Evolutionary conservation across 2,329 filamentous ascomycete genomes (phyloP).

Genomic region (Aspergillus japonicus): DNA sequence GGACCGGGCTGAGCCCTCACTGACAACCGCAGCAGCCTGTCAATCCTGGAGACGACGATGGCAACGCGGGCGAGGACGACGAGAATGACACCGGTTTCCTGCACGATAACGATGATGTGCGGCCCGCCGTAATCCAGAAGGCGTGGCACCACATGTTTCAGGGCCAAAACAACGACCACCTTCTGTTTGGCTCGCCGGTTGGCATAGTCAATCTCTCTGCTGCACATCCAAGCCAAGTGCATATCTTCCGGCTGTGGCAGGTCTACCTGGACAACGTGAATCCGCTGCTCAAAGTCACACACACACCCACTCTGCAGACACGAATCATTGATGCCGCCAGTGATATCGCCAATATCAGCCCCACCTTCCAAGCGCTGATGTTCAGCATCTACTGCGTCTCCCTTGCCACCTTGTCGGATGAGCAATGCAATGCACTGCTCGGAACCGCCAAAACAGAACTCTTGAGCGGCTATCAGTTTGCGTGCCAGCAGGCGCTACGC

Average conservation of each 20-base stretch:
- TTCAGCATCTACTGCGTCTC: slow-evolving; percentile 65
- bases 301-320: slow-evolving; percentile 63
- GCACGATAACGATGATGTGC: slow-evolving; percentile 1
- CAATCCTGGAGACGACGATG: slow-evolving; percentile 18
- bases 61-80: slow-evolving; percentile 24
- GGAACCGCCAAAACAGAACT: slow-evolving; percentile 39
- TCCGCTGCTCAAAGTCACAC: slow-evolving; percentile 66
- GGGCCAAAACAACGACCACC: slow-evolving; percentile 42
- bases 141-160: slow-evolving; percentile 46
- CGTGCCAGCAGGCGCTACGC: slow-evolving; percentile 48
- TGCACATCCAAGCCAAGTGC: slow-evolving; percentile 62
- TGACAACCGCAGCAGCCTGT: slow-evolving; percentile 8
- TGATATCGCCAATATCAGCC: slow-evolving; percentile 54
- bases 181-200: slow-evolving; percentile 54
- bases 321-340: slow-evolving; percentile 63
- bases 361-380: slow-evolving; percentile 64
- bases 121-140: slow-evolving; percentile 39
- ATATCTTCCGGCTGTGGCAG: slow-evolving; percentile 62
- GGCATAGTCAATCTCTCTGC: slow-evolving; percentile 45
- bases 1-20: neutral
- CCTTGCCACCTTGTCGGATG: slow-evolving; percentile 54
- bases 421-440: slow-evolving; percentile 52
- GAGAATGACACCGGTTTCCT: too few species aligned
- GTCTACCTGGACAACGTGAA: slow-evolving; percentile 70
- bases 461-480: slow-evolving; percentile 44